Evolutionary conservation across 73 alveolate genomes (phyloP).

Genomic region (Loxodes magnus): DNA sequence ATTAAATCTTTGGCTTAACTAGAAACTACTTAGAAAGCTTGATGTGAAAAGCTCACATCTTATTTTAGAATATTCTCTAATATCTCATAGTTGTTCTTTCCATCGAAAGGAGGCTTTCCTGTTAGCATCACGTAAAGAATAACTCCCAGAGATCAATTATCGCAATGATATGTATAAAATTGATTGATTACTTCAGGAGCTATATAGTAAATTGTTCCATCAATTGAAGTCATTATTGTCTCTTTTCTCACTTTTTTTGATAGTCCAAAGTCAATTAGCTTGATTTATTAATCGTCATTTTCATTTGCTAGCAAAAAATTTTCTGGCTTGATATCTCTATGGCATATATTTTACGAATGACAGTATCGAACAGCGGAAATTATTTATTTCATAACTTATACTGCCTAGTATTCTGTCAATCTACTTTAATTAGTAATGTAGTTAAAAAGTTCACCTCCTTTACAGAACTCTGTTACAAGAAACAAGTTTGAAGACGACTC

Average conservation of each 20-base stretch:
- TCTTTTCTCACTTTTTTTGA: slow-evolving; percentile 24
- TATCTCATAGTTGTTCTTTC: slow-evolving; percentile 36
- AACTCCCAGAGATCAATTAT: slow-evolving; percentile 58
- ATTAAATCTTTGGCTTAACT: slow-evolving; percentile 38
- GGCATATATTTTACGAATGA: slow-evolving; percentile 34
- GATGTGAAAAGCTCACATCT: slow-evolving; percentile 12
- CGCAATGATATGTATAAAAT: slow-evolving; percentile 37
- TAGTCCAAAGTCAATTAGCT: slow-evolving; percentile 54
- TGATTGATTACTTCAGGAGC: slow-evolving; percentile 52
- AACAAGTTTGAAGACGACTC: slow-evolving; percentile 11
- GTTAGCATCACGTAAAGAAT: slow-evolving; percentile 45
- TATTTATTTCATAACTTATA: slow-evolving; percentile 15
- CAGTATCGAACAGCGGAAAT: slow-evolving; percentile 46
- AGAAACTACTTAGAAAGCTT: slow-evolving; percentile 32
- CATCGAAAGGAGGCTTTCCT: slow-evolving; percentile 63
- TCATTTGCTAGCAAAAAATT: slow-evolving; percentile 31
- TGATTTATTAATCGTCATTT: slow-evolving; percentile 22
- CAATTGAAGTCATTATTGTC: slow-evolving; percentile 17
- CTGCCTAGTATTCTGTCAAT: slow-evolving; percentile 22
- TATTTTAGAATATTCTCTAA: slow-evolving; percentile 23
- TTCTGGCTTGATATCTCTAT: slow-evolving; percentile 62
- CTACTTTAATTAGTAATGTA: slow-evolving; percentile 22
- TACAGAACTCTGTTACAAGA: slow-evolving; percentile 21
- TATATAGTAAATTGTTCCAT: slow-evolving; percentile 51
- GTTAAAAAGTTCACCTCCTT: slow-evolving; percentile 37